These are phyloP conservation scores for Earliella scabrosa DNA, from an alignment of 1,284 basidiomycete genomes.

Conservation along the genomic window DNA sequence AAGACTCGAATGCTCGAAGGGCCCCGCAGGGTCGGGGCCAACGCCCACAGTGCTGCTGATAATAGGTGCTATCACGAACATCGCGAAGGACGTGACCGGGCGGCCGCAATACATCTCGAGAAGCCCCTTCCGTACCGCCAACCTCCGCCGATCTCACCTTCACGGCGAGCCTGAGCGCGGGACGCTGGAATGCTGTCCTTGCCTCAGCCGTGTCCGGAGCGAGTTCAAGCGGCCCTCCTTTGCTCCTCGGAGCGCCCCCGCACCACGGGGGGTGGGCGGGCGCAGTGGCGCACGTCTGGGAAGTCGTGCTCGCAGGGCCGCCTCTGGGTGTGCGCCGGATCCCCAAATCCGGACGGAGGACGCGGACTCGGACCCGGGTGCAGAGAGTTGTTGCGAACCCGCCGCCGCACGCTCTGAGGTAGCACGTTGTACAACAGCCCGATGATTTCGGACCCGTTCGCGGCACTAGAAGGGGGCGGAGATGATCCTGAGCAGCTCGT, in stretches of 20 bases:
- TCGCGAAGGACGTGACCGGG: background rate
- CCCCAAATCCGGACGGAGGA: too few species aligned
- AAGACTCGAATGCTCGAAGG: background rate
- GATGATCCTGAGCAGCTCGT: background rate
- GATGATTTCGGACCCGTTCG: constrained; percentile 1
- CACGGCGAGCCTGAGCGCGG: background rate
- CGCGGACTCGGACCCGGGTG: too few species aligned
- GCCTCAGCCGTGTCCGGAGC: too few species aligned
- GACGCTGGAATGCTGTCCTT: too few species aligned
- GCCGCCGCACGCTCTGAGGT: too few species aligned
- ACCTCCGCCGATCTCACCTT: background rate
- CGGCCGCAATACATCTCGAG: background rate
- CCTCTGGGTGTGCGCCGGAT: too few species aligned
- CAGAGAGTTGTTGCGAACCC: background rate
- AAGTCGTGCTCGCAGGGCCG: too few species aligned
- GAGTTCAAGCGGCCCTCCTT: too few species aligned
- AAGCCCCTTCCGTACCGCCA: background rate
- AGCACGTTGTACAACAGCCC: background rate
- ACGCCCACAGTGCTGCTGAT: background rate
- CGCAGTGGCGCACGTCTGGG: too few species aligned
- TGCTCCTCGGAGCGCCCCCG: background rate
- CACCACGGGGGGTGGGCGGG: too few species aligned
- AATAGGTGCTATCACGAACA: too few species aligned
- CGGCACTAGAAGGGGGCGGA: background rate
- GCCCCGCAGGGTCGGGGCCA: background rate